A percentile compares a stretch with the other conserved stretches of the same genome.
Evolutionary conservation across 306 rosid species (phyloP).

Genomic region (Cicer bijugum): DNA sequence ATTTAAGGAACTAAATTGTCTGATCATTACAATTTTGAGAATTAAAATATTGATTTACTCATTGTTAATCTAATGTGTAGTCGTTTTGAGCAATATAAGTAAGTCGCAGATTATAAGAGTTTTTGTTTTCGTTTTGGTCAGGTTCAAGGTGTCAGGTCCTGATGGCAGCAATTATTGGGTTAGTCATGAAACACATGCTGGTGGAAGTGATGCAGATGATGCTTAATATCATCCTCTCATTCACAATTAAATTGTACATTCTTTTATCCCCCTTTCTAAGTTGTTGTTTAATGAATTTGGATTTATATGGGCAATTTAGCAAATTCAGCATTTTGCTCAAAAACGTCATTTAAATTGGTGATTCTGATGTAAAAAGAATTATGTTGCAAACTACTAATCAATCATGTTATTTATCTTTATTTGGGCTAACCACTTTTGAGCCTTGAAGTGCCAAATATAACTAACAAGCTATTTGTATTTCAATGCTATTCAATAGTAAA

Average conservation of each 20-base stretch:
- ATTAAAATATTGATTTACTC: background rate
- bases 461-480: background rate
- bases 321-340: constrained; percentile 46
- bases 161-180: constrained; percentile 85
- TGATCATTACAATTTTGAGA: no score
- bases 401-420: constrained; percentile 16
- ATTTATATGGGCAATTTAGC: constrained; percentile 47
- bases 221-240: constrained; percentile 49
- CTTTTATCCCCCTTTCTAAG: constrained; percentile 43
- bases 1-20: no score
- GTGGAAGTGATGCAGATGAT: constrained; percentile 96
- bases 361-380: constrained; percentile 48
- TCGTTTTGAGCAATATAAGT: background rate
- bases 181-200: constrained; percentile 71
- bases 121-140: constrained; percentile 52
- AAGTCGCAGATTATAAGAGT: constrained; percentile 41
- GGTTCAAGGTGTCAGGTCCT: constrained; percentile 83
- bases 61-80: constrained; percentile 37
- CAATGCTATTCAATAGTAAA: background rate
- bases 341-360: constrained; percentile 45
- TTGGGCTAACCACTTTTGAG: background rate
- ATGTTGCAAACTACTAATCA: constrained; percentile 37
- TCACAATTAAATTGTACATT: constrained; percentile 75
- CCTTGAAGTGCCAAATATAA: background rate
- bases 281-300: constrained; percentile 53